phyloP scores from a whole-genome alignment of 2,329 filamentous ascomycete species.

The Cladosporium halotolerans region DNA sequence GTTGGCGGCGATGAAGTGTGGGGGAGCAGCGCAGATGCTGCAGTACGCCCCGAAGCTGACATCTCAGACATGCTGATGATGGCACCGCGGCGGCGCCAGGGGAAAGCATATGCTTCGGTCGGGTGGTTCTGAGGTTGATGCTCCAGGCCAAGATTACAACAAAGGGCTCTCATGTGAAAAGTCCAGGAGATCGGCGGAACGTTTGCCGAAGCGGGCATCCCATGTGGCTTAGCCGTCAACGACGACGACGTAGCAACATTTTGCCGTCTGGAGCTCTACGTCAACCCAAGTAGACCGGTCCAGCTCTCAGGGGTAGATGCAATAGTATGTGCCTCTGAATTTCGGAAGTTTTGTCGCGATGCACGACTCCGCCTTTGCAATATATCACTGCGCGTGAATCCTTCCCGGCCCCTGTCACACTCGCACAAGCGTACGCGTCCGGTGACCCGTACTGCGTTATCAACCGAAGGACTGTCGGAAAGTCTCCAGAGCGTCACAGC shows the following conservation, averaged over 20 bases:
- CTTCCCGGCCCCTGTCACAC: background rate
- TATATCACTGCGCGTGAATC: too few relatives aligned
- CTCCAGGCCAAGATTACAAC: background rate
- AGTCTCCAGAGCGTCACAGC: too few relatives aligned
- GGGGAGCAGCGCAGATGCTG: background rate
- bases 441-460: background rate
- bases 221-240: too few relatives aligned
- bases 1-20: background rate
- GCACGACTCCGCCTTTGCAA: background rate
- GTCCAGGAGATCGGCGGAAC: constrained; percentile 3
- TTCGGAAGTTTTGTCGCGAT: background rate
- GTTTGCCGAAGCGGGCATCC: background rate
- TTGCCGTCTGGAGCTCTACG: too few relatives aligned
- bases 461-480: too few relatives aligned
- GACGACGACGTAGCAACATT: too few relatives aligned
- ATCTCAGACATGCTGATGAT: constrained; percentile 16
- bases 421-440: constrained; percentile 8
- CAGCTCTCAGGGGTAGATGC: background rate
- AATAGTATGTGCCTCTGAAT: background rate
- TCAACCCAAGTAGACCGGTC: background rate
- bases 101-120: constrained; percentile 14
- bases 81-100: constrained; percentile 13
- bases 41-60: constrained; percentile 14
- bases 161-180: constrained; percentile 5
- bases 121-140: background rate